phyloP scores from a whole-genome alignment of 2,329 filamentous ascomycete genomes.

The Aspergillus texensis region DNA sequence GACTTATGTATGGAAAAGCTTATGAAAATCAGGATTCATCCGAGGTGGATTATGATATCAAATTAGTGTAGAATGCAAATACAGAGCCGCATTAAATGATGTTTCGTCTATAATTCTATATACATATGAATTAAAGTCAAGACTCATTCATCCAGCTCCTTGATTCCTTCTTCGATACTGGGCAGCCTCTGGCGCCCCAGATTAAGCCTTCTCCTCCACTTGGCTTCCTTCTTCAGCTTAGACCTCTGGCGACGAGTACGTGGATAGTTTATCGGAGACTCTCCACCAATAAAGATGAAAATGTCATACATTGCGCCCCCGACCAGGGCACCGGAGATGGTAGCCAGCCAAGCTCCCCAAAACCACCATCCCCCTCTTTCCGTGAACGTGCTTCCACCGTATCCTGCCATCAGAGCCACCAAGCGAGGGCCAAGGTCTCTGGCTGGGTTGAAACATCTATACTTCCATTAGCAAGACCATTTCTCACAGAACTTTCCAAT shows the following conservation, averaged over 20 bases:
- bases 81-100: too few relatives aligned
- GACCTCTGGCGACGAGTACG: conserved; percentile 43
- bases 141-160: background rate
- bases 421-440: conserved; percentile 41
- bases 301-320: conserved; percentile 39
- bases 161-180: conserved; percentile 23
- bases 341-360: conserved; percentile 39
- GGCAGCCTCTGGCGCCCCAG: conserved; percentile 16
- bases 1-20: too few relatives aligned
- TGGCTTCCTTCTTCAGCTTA: conserved; percentile 32
- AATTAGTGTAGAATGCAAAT: too few relatives aligned
- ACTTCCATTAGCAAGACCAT: background rate
- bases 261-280: conserved; percentile 46
- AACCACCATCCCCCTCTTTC: conserved; percentile 36
- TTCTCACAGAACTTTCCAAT: background rate
- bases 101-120: background rate
- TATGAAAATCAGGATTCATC: too few relatives aligned
- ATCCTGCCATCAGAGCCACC: conserved; percentile 36
- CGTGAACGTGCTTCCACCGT: conserved; percentile 30
- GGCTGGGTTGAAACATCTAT: conserved; percentile 37
- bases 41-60: too few relatives aligned
- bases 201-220: conserved; percentile 21
- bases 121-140: background rate
- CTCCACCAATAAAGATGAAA: conserved; percentile 42
- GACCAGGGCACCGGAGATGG: conserved; percentile 34